Evolutionary conservation across 1,284 basidiomycete genomes (phyloP).

Genomic region (Leccinum solheimii): DNA sequence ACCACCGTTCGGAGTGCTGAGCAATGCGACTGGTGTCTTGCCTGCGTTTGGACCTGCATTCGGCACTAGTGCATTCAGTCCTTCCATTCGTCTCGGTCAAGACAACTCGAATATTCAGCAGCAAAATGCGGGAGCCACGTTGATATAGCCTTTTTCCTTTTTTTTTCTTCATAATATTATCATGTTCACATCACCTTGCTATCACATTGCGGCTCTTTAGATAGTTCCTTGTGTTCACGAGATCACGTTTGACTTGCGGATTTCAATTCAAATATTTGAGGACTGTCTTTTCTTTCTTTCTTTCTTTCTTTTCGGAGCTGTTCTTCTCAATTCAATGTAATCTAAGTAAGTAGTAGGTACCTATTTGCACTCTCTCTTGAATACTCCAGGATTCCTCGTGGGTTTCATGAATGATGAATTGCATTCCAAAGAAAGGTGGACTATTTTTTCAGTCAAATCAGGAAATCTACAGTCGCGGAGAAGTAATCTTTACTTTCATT

Average conservation of each 20-base stretch:
- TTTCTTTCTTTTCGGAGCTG: conserved; percentile 3
- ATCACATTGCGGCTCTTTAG: background rate
- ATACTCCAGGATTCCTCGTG: too few species aligned
- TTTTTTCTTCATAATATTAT: conserved; percentile 5
- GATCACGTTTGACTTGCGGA: conserved; percentile 4
- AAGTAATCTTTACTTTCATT: too few species aligned
- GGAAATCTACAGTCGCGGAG: too few species aligned
- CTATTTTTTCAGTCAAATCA: too few species aligned
- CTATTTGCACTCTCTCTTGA: too few species aligned
- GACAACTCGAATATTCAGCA: conserved; percentile 33
- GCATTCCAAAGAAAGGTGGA: too few species aligned
- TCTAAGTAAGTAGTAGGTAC: conserved; percentile 10
- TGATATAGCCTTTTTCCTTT: conserved; percentile 36
- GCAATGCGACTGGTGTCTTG: conserved; percentile 5
- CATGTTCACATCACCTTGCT: background rate
- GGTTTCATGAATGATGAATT: too few species aligned
- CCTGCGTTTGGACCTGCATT: conserved; percentile 19
- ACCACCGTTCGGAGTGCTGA: conserved; percentile 26
- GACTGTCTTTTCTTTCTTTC: background rate
- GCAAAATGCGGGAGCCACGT: conserved; percentile 37
- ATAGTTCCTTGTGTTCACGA: background rate
- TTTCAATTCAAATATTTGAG: conserved; percentile 11
- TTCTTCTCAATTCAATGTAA: conserved; percentile 26
- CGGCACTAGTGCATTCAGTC: conserved; percentile 12
- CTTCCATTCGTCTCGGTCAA: conserved; percentile 20